Evolutionary conservation across 805 yeast species (phyloP), one percentile per base, ranked within the genome.

Genomic region (Starmerella apis): DNA sequence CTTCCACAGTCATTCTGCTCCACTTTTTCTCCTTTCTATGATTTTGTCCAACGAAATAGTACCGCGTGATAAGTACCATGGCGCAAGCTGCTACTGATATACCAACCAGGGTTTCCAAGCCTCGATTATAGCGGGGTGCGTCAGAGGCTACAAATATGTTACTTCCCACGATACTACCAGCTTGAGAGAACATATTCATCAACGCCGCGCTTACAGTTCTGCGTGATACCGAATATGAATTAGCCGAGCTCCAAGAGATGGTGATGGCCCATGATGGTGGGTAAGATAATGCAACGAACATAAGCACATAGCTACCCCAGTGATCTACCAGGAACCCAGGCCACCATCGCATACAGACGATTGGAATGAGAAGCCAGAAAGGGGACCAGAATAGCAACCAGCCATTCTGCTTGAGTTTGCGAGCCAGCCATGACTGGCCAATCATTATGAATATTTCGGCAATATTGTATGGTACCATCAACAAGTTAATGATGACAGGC

Each of bases 121-220:
- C 90, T 20, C 73, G 64, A 36, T 71, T 71, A 59, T 83, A 83
- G 8, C 38, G 38, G 8, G 86, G 87, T 39, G 66, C 67, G 60
- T 81, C 87, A 42, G 71, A 73, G 1, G 62, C 61, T 46, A 80
- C 63, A 62, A 81, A 81, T 7, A 81, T 70, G 57, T 79, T 75
- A 2, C 78, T 66, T 3, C 30, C 20, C 36, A 74, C 65, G 46
- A 81, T 77, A 11, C 67, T 61, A 1, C 78, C 80, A 0, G 76
- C 67, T 61, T 81, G 86, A 1, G 75, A 76, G 61, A 71, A 72
- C 69, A 80, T 78, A 57, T 80, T 81, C 57, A 76, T 79, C 39
- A 80, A 52, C 0, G 86, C 78, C 0, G 83, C 75, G 14, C 80
- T 72, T 3, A 81, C 77, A 0, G 85, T 75, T 58, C 87, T 68